These are phyloP conservation scores for Sporothrix variecibatus DNA, from an alignment of 2,329 filamentous ascomycete genomes.

Conservation along the genomic window DNA sequence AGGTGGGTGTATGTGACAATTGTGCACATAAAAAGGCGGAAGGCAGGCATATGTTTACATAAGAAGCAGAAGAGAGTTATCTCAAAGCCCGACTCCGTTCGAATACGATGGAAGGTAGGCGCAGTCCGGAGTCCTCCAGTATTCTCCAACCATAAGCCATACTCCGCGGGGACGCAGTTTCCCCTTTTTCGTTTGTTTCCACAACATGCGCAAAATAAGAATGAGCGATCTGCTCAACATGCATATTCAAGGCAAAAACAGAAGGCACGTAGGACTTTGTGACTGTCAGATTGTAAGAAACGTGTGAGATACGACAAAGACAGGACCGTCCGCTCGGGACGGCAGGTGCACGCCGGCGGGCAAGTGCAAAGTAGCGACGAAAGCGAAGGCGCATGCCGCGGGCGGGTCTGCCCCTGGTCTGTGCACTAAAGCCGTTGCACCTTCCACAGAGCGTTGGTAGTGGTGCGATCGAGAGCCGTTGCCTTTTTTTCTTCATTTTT, in stretches of 20 bases:
- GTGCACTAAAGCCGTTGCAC: slow-evolving; percentile 19
- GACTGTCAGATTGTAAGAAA: neutral
- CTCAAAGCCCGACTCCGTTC: neutral
- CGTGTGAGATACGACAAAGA: neutral
- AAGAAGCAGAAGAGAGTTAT: neutral
- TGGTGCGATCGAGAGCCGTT: neutral
- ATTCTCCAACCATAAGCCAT: too few relatives aligned
- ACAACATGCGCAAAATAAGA: neutral
- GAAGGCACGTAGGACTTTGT: neutral
- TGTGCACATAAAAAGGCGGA: too few relatives aligned
- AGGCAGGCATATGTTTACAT: too few relatives aligned
- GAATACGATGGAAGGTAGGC: neutral
- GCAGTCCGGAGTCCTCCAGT: neutral
- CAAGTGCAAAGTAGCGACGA: neutral
- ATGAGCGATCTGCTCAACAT: neutral
- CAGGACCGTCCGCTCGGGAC: neutral
- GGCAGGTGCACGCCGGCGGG: neutral
- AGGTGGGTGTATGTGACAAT: neutral
- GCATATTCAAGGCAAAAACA: neutral
- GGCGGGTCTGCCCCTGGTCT: slow-evolving; percentile 16
- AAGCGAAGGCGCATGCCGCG: neutral
- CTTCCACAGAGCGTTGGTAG: slow-evolving; percentile 24
- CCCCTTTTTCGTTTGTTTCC: neutral
- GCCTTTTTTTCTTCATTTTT: slow-evolving; percentile 11
- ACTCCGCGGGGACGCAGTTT: neutral